These are phyloP conservation scores for Zostera marina DNA, from an alignment of 116 monocot genomes.

Conservation along the genomic window DNA sequence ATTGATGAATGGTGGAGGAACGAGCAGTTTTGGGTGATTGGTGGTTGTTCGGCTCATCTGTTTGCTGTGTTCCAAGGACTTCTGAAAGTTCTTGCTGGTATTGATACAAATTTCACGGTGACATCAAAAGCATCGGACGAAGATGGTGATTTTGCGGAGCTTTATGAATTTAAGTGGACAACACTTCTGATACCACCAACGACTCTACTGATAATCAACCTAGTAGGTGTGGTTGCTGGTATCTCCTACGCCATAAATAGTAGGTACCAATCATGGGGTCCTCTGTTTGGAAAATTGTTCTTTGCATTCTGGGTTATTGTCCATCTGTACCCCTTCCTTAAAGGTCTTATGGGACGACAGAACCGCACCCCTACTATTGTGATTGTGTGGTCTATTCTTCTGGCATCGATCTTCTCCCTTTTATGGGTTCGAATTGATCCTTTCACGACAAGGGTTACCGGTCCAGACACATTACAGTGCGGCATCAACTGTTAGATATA, in stretches of 20 bases:
- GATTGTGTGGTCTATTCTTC: constrained; percentile 81
- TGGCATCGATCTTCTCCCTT: constrained; percentile 75
- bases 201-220: constrained; percentile 66
- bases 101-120: constrained; percentile 87
- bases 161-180: constrained; percentile 91
- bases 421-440: constrained; percentile 81
- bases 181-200: constrained; percentile 80
- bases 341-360: constrained; percentile 85
- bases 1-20: constrained; percentile 97
- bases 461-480: constrained; percentile 66
- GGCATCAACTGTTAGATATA: constrained; percentile 64
- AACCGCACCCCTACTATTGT: constrained; percentile 80
- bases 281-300: constrained; percentile 81
- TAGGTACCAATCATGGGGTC: constrained; percentile 87
- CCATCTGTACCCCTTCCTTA: constrained; percentile 78
- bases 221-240: constrained; percentile 67
- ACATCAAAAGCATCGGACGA: constrained; percentile 86
- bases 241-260: constrained; percentile 89
- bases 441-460: constrained; percentile 73
- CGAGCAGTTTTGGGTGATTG: constrained; percentile 68
- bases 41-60: constrained; percentile 79
- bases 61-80: constrained; percentile 84
- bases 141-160: constrained; percentile 69
- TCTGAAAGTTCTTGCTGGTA: constrained; percentile 79
- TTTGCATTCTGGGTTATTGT: constrained; percentile 93